A percentile compares a stretch with the other conserved stretches of the same genome.
Conservation (phyloP, 2,329 filamentous ascomycete species). For the Stachybotrys chlorohalonatus region DNA sequence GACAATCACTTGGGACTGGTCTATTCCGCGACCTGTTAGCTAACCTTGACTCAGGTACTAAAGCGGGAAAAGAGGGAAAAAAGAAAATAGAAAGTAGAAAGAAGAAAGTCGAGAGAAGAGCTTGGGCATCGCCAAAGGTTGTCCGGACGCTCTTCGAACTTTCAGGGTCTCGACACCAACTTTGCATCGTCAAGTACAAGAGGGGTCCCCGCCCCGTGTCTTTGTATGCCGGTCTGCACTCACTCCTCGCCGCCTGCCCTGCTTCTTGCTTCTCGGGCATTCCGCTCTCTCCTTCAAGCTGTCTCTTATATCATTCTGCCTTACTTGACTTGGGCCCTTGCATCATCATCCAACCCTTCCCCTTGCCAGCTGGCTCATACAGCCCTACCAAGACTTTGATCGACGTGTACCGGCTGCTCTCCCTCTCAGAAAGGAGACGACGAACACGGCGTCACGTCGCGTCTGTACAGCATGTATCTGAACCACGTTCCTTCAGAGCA, state of each 20-base stretch:
- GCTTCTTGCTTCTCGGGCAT: constrained; percentile 5
- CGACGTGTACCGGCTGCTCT: not conserved
- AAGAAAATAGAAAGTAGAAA: constrained; percentile 4
- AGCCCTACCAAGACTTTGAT: not conserved
- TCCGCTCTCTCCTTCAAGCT: not conserved
- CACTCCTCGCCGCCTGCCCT: constrained; percentile 1
- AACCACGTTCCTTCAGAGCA: not conserved
- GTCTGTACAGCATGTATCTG: not conserved
- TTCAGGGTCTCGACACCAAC: constrained; percentile 12
- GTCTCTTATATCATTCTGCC: not conserved
- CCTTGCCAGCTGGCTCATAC: not conserved
- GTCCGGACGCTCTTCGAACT: constrained; percentile 1
- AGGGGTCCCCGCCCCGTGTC: constrained; percentile 14
- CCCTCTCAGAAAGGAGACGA: not conserved
- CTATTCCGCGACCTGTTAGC: constrained; percentile 13
- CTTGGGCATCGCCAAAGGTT: not conserved
- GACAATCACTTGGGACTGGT: constrained; percentile 21
- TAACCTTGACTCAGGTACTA: constrained; percentile 18
- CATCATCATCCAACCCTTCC: not conserved
- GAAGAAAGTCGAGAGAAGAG: no score
- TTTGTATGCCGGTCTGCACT: constrained; percentile 9
- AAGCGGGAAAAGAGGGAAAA: constrained; percentile 2
- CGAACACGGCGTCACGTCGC: not conserved
- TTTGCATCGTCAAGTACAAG: constrained; percentile 17
- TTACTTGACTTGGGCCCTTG: not conserved